Percentiles rank a stretch among this genome's conserved stretches.
Evolutionary conservation across 2,329 filamentous ascomycete species (phyloP).

Genomic region (Polychaeton citri): DNA sequence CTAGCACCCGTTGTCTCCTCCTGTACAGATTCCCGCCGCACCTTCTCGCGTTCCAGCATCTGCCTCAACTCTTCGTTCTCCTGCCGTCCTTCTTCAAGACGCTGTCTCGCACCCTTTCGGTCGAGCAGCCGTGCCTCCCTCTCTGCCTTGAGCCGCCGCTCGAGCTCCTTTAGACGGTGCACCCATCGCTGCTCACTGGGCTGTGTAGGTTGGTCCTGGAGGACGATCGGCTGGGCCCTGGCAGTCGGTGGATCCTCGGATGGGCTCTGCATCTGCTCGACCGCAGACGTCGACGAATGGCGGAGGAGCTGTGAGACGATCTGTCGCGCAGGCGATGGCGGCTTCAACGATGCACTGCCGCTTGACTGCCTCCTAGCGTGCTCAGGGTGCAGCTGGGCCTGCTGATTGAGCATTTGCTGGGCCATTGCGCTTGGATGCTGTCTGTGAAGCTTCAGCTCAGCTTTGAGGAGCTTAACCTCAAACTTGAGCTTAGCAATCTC

Average conservation of each 20-base stretch:
- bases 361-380: constrained; percentile 9
- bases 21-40: constrained; percentile 26
- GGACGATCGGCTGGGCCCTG: constrained; percentile 31
- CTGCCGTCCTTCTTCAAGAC: constrained; percentile 60
- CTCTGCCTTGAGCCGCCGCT: constrained; percentile 79
- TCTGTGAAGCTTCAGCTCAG: constrained; percentile 53
- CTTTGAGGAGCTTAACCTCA: constrained; percentile 47
- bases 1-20: too few species aligned
- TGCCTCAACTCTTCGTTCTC: constrained; percentile 60
- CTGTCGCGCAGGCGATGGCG: constrained; percentile 22
- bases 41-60: constrained; percentile 47
- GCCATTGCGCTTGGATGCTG: constrained; percentile 23
- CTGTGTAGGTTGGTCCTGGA: constrained; percentile 23
- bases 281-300: constrained; percentile 39
- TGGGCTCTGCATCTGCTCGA: constrained; percentile 28
- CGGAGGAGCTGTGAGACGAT: constrained; percentile 40
- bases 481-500: constrained; percentile 46
- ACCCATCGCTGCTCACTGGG: constrained; percentile 66
- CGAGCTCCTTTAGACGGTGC: constrained; percentile 71
- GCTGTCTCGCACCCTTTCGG: constrained; percentile 65
- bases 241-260: constrained; percentile 1
- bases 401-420: constrained; percentile 19
- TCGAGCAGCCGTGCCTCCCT: constrained; percentile 76
- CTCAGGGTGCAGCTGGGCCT: constrained; percentile 8
- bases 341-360: constrained; percentile 4